Evolutionary conservation across 208 protist species (phyloP).

Genomic region (Blastocrithidia nonstop): DNA sequence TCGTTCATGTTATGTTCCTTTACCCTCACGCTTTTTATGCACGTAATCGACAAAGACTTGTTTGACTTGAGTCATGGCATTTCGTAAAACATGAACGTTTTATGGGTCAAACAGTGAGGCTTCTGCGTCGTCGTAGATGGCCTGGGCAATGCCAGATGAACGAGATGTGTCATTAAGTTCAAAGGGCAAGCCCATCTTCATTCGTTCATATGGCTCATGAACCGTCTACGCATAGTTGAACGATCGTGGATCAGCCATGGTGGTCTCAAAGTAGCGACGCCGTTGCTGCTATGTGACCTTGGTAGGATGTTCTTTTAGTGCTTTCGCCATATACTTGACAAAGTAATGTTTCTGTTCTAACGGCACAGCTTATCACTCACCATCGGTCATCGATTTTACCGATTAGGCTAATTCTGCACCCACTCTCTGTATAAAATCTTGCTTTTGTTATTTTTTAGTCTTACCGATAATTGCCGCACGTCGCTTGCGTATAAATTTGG

Average conservation of each 20-base stretch:
- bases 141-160: slow-evolving; percentile 55
- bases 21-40: slow-evolving; percentile 43
- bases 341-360: slow-evolving; percentile 69
- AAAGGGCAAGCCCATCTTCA: slow-evolving; percentile 66
- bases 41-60: slow-evolving; percentile 81
- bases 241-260: slow-evolving; percentile 53
- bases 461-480: slow-evolving; percentile 3
- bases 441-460: slow-evolving; percentile 21
- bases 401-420: slow-evolving; percentile 37
- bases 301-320: slow-evolving; percentile 42
- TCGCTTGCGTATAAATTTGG: background rate
- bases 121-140: slow-evolving; percentile 53
- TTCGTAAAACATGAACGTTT: slow-evolving; percentile 47
- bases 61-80: slow-evolving; percentile 70
- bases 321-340: slow-evolving; percentile 43
- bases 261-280: slow-evolving; percentile 76
- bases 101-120: slow-evolving; percentile 54
- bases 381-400: slow-evolving; percentile 57
- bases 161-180: slow-evolving; percentile 55
- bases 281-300: slow-evolving; percentile 73
- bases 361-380: slow-evolving; percentile 64
- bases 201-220: slow-evolving; percentile 47
- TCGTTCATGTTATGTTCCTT: slow-evolving; percentile 60
- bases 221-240: slow-evolving; percentile 39
- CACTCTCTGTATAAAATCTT: slow-evolving; percentile 13